Base-by-base conservation (phyloP, 129 eudicot species). In the Artemisia tridentata region DNA sequence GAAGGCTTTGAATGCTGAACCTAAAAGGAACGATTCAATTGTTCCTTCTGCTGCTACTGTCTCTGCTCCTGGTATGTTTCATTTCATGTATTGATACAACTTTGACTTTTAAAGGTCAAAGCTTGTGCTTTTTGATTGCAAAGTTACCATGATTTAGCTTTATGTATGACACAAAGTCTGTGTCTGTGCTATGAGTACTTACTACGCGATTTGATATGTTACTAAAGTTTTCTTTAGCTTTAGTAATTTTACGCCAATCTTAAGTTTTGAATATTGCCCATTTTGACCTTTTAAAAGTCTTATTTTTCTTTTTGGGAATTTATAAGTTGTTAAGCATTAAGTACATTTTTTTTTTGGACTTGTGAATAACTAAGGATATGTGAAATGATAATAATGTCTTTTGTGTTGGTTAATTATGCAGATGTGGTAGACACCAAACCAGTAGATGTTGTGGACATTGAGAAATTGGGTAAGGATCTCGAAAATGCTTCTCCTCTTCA, bases 401-500 rank as follows among this genome's bases (percentile, higher is more conserved):
- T 75, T 52, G 25, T 18, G 23, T 51, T 54, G 17, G 56, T 43
- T 72, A 5, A 25, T 46, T 61, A 0, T 48, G 29, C 87, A 95
- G 99, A 90, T 76, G 86, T 86, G 41, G 83, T 51, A 52, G 85
- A 77, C 46, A 79, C 76, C 46, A 79, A 80, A 57, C 79, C 68
- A n/a, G 87, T 71, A 43, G 96, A 81, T 76, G 88, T 64, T 18
- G 93, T 77, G 55, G 91, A 90, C 78, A 85, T 64, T 65, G 97
- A 90, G 76, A 69, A 79, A 72, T 54, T 95, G 81, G 91, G 88
- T 18, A 79, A 75, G 73, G 81, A 88, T 71, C 93, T 95, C 29
- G 91, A 82, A 20, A 88, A 86, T 43, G 88, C 97, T 50, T 95
- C 99, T 12, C 96, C 99, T 3, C 93, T 90, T 43, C 89, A 88